Evolutionary conservation across 805 yeast species (phyloP).

Genomic region (Candida montana): DNA sequence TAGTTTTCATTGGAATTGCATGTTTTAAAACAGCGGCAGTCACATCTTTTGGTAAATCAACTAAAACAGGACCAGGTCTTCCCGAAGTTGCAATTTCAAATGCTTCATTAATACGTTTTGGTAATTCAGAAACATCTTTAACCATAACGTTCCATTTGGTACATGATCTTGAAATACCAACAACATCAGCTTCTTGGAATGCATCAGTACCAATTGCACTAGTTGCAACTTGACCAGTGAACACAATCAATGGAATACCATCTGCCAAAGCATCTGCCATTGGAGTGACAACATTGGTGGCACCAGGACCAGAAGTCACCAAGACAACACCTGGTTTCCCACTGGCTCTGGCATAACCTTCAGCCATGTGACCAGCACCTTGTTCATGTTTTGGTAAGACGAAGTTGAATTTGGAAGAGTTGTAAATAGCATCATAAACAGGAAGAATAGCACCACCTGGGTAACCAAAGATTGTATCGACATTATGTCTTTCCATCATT

Average conservation of each 20-base stretch:
- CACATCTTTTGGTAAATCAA: constrained; percentile 96
- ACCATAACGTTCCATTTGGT: constrained; percentile 99
- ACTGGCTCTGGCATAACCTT: constrained; percentile 91
- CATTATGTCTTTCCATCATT: constrained; percentile 95
- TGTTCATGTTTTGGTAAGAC: constrained; percentile 96
- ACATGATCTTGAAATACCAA: constrained; percentile 95
- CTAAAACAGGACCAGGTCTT: constrained; percentile 97
- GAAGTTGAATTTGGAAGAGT: constrained; percentile 83
- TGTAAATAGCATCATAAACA: constrained; percentile 93
- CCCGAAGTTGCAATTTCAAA: constrained; percentile 95
- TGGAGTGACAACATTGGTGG: constrained; percentile 97
- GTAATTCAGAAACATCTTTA: constrained; percentile 87
- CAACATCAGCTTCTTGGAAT: constrained; percentile 97
- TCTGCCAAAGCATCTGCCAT: constrained; percentile 97
- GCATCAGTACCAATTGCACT: constrained; percentile 96
- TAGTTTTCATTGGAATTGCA: constrained; percentile 76
- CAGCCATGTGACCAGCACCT: constrained; percentile 99
- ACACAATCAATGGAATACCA: constrained; percentile 95
- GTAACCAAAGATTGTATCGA: constrained; percentile 94
- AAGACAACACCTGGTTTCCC: constrained; percentile 98
- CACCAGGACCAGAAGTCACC: constrained; percentile 99
- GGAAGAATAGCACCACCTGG: constrained; percentile 99
- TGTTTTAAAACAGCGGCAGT: constrained; percentile 85
- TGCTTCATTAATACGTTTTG: constrained; percentile 94
- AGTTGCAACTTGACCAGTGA: constrained; percentile 96